Conservation (phyloP, 495 filamentous ascomycete species). For the Rusavskia elegans region DNA sequence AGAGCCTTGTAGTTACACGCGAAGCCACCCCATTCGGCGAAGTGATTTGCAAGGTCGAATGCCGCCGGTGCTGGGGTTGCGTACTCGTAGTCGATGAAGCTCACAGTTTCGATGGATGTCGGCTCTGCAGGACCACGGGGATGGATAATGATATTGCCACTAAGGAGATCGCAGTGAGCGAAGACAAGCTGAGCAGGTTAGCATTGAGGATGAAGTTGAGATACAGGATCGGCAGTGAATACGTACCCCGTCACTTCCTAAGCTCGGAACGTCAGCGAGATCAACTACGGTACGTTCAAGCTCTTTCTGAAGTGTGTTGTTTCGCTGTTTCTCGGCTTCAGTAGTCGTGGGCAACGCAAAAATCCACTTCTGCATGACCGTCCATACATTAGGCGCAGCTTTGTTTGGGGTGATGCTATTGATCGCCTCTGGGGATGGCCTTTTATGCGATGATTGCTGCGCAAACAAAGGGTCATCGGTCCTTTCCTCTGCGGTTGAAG, state of each 20-base stretch:
- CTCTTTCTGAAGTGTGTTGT: conserved; percentile 56
- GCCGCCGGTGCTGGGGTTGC: conserved; percentile 85
- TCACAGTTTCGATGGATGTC: conserved; percentile 34
- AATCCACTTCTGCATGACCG: conserved; percentile 90
- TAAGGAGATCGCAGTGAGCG: conserved; percentile 87
- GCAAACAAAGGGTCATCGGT: background rate
- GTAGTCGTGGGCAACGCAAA: conserved; percentile 61
- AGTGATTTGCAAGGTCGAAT: conserved; percentile 99
- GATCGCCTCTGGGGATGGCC: conserved; percentile 15
- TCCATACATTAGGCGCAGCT: conserved; percentile 71
- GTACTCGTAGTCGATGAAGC: conserved; percentile 98
- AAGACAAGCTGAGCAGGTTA: conserved; percentile 55
- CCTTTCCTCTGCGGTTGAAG: background rate
- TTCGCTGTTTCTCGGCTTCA: conserved; percentile 46
- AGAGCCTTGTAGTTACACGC: conserved; percentile 80
- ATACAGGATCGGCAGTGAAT: background rate
- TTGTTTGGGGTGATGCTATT: conserved; percentile 43
- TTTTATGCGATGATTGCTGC: background rate
- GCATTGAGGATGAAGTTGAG: conserved; percentile 1
- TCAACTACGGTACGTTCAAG: conserved; percentile 49
- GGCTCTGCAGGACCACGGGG: conserved; percentile 28
- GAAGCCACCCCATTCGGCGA: conserved; percentile 96
- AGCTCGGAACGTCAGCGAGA: conserved; percentile 55
- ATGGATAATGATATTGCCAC: conserved; percentile 86
- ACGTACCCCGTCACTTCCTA: conserved; percentile 53